Evolutionary conservation across 345 rosid genomes (phyloP).

Genomic region (Clausena lansium): DNA sequence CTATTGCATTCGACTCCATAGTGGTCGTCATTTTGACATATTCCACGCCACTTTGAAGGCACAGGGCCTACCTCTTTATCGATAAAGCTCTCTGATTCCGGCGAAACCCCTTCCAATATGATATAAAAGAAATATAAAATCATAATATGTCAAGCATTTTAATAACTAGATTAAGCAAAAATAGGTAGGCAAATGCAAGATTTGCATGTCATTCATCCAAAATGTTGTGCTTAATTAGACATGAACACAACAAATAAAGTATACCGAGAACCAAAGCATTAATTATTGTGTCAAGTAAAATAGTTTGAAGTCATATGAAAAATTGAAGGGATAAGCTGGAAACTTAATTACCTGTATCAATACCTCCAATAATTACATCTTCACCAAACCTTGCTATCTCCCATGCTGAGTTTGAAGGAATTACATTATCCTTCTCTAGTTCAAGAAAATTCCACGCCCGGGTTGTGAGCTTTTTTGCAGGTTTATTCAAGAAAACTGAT

Average conservation of each 20-base stretch:
- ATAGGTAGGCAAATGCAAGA: too few relatives aligned
- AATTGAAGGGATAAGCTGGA: too few relatives aligned
- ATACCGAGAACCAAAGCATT: too few relatives aligned
- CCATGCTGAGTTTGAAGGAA: conserved; percentile 44
- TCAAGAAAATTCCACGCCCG: conserved; percentile 65
- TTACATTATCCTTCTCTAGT: conserved; percentile 34
- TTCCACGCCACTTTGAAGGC: conserved; percentile 30
- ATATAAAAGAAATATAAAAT: too few relatives aligned
- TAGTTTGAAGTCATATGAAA: too few relatives aligned
- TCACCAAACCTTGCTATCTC: conserved; percentile 45
- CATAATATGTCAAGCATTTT: too few relatives aligned
- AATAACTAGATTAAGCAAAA: too few relatives aligned
- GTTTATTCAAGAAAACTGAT: conserved; percentile 57
- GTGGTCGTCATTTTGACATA: conserved; percentile 11
- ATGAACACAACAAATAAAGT: too few relatives aligned
- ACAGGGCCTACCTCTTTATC: conserved; percentile 30
- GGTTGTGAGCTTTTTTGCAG: conserved; percentile 52
- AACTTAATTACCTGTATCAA: conserved; percentile 47
- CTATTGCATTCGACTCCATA: conserved; percentile 28
- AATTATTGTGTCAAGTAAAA: too few relatives aligned
- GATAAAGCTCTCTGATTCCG: conserved; percentile 37
- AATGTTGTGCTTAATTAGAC: too few relatives aligned
- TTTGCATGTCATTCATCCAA: too few relatives aligned
- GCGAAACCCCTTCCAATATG: conserved; percentile 28
- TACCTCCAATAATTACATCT: conserved; percentile 53